A percentile compares a stretch with the other conserved stretches of the same genome.
Conservation (phyloP, 768 basidiomycete species). For the Amanita pseudoporphyria region DNA sequence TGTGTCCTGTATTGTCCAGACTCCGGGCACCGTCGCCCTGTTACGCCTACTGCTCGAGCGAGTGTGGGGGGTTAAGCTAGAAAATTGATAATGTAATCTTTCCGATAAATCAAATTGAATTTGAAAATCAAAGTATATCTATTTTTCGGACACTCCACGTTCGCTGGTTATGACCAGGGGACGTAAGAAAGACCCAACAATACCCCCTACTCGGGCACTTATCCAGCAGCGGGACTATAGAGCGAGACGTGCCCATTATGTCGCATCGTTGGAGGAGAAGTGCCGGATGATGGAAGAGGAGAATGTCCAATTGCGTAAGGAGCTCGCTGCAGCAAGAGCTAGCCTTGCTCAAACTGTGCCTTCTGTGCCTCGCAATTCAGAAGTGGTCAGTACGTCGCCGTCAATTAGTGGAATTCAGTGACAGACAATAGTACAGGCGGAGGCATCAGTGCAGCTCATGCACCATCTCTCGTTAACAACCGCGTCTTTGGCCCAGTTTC, state of each 20-base stretch:
- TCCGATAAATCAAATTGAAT: slow-evolving; percentile 15
- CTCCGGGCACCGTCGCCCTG: slow-evolving; percentile 52
- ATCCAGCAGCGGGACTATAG: slow-evolving; percentile 59
- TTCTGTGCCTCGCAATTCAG: slow-evolving; percentile 12
- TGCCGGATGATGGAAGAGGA: slow-evolving; percentile 46
- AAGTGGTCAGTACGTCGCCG: slow-evolving; percentile 21
- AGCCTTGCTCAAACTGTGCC: slow-evolving; percentile 21
- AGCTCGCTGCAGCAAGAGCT: slow-evolving; percentile 35
- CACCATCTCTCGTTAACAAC: slow-evolving; percentile 36
- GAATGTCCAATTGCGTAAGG: slow-evolving; percentile 37
- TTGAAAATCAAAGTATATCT: slow-evolving; percentile 13
- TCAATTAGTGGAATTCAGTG: background rate
- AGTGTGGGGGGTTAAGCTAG: slow-evolving; percentile 37
- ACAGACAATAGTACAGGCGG: slow-evolving; percentile 26
- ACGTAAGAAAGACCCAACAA: slow-evolving; percentile 55
- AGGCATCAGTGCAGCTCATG: slow-evolving; percentile 43
- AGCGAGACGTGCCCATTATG: slow-evolving; percentile 47
- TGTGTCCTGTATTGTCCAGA: slow-evolving; percentile 41
- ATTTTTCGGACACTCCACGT: slow-evolving; percentile 1
- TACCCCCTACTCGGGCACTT: slow-evolving; percentile 47
- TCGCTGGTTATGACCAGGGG: slow-evolving; percentile 43
- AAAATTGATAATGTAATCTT: background rate
- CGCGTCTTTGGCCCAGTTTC: slow-evolving; percentile 44
- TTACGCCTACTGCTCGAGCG: slow-evolving; percentile 39
- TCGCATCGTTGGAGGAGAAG: slow-evolving; percentile 46